Percentiles rank a stretch among this genome's conserved stretches.
These are phyloP conservation scores for Oryza nivara DNA, from an alignment of 176 grass and related monocot genomes.

Conservation along the genomic window DNA sequence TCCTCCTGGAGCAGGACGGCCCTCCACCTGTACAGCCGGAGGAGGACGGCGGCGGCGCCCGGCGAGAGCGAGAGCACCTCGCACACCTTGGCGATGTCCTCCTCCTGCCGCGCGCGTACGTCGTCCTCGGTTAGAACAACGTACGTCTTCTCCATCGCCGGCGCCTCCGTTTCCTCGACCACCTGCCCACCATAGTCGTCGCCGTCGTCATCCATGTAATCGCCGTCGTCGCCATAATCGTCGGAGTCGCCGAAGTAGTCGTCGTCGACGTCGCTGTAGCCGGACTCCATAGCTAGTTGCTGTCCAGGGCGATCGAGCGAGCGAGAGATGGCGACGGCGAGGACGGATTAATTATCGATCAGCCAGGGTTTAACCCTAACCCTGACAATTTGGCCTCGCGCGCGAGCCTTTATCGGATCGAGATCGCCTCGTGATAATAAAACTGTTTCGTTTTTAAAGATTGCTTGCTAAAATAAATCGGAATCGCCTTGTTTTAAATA, in stretches of 20 bases:
- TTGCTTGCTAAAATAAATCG: too few species aligned
- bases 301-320: not conserved
- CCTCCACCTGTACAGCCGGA: conserved; percentile 38
- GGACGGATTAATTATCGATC: too few species aligned
- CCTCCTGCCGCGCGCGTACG: conserved; percentile 32
- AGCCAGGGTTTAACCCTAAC: not conserved
- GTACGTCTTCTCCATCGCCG: not conserved
- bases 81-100: not conserved
- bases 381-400: not conserved
- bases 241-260: not conserved
- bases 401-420: not conserved
- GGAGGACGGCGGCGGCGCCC: conserved; percentile 22
- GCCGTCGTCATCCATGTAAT: not conserved
- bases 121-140: not conserved
- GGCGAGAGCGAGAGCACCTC: conserved; percentile 12
- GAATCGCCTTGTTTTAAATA: too few species aligned
- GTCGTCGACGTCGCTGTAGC: not conserved
- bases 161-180: not conserved
- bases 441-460: too few species aligned
- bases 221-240: not conserved
- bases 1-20: not conserved
- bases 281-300: not conserved
- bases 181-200: not conserved
- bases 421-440: too few species aligned
- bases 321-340: too few species aligned